Evolutionary conservation across 306 rosid species (phyloP), one percentile per base, ranked within the genome.

Genomic region (Clitoria ternatea): DNA sequence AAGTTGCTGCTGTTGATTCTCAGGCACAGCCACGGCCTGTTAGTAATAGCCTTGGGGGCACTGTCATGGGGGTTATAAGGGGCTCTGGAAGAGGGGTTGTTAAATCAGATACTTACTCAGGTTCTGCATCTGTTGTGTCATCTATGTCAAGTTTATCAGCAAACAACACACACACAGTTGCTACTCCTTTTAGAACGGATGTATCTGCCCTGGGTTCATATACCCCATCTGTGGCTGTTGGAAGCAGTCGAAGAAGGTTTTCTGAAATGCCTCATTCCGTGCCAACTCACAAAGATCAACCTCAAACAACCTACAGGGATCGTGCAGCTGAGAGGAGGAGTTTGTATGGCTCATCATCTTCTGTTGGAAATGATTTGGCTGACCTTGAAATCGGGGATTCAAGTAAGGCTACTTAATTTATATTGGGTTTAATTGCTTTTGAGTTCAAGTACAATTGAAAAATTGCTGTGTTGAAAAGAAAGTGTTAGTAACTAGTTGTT

Each of bases 291-390:
- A 88, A 85, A 83, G 97, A 87, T 37, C 95, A 86, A 70, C 74
- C 86, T 20, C 97, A 89, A 66, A 82, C 88, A 35, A 60, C 89
- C 37, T 94, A 94, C 68, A 81, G 98, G 81, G 98, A 94, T 78
- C 97, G 98, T 61, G 98, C 98, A 1, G 98, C 98, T 12, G 98
- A 94, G 79, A 87, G 98, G 78, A 85, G 98, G 74, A 94, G 77
- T 81, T 84, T 94, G 80, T 94, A 90, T 84, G 97, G 98, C 64
- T 87, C 96, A 14, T 92, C 92, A 37, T 76, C 85, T 19, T 83
- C 89, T 4, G 63, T 55, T 66, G 92, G 89, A 66, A 90, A 81
- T 70, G 89, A 89, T 56, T 76, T 77, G 43, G 68, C 88, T 78
- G 91, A 89, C 52, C 81, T 74, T 54, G 88, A 85, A 32, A 77